phyloP scores from a whole-genome alignment of 2,329 filamentous ascomycete genomes.

The Penicillium brevicompactum region DNA sequence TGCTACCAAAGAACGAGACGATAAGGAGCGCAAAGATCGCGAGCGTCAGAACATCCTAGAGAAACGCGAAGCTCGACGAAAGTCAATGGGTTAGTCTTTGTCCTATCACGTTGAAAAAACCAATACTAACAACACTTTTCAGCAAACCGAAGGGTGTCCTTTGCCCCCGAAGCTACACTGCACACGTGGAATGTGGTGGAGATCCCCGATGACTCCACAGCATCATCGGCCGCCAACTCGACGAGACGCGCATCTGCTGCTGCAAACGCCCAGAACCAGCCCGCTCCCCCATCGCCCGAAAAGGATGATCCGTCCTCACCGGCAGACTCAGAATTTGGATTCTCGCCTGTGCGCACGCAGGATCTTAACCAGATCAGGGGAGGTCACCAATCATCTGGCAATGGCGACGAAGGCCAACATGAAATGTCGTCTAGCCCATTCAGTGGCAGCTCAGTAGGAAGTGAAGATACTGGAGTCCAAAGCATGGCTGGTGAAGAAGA shows the following conservation, averaged over 20 bases:
- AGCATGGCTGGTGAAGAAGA: constrained; percentile 47
- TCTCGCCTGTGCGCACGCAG: constrained; percentile 67
- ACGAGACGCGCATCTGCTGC: constrained; percentile 71
- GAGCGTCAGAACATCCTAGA: constrained; percentile 65
- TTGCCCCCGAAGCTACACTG: constrained; percentile 93
- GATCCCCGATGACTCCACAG: constrained; percentile 82
- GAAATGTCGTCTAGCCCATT: constrained; percentile 77
- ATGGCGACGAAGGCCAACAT: constrained; percentile 62
- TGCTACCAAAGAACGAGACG: constrained; percentile 69
- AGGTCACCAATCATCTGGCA: constrained; percentile 24
- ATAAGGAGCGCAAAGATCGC: constrained; percentile 61
- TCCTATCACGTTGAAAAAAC: neutral
- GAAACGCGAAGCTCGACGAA: constrained; percentile 82
- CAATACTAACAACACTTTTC: constrained; percentile 20
- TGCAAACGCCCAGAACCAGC: constrained; percentile 38
- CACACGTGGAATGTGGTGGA: constrained; percentile 97
- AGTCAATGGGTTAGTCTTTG: constrained; percentile 68
- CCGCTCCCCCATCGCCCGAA: constrained; percentile 45
- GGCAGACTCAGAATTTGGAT: constrained; percentile 58
- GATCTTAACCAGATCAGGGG: constrained; percentile 63
- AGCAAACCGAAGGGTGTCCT: constrained; percentile 90
- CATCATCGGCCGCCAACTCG: constrained; percentile 71
- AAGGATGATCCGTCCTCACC: constrained; percentile 64
- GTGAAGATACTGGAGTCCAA: constrained; percentile 47
- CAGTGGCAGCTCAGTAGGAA: constrained; percentile 60